Percentiles rank a stretch among this genome's conserved stretches.
phyloP scores from a whole-genome alignment of 2,329 filamentous ascomycete species.

The Cladosporium colombiae region DNA sequence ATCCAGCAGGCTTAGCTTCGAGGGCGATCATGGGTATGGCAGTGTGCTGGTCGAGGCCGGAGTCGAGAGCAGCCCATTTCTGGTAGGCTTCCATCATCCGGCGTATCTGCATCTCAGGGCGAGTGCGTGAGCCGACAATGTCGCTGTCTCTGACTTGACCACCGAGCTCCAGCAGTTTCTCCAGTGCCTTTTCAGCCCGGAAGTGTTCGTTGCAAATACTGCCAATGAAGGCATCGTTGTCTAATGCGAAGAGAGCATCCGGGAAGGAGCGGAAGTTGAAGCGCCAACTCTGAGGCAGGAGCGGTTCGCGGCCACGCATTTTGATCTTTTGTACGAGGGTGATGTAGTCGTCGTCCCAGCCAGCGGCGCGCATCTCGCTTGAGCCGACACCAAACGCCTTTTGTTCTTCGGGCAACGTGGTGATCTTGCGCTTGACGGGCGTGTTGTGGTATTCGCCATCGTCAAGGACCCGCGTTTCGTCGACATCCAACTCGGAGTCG shows the following conservation, averaged over 20 bases:
- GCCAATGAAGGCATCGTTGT: slow-evolving; percentile 50
- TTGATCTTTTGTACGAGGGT: slow-evolving; percentile 55
- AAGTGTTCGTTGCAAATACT: slow-evolving; percentile 46
- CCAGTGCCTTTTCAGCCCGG: slow-evolving; percentile 54
- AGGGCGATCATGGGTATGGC: slow-evolving; percentile 48
- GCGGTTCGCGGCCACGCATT: slow-evolving; percentile 58
- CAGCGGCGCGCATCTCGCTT: slow-evolving; percentile 31
- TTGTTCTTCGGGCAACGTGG: slow-evolving; percentile 29
- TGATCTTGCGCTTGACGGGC: slow-evolving; percentile 22
- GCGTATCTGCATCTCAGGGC: slow-evolving; percentile 29
- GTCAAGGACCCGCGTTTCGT: slow-evolving; percentile 25
- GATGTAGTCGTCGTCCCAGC: slow-evolving; percentile 55
- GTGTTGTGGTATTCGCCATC: slow-evolving; percentile 27
- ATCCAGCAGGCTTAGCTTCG: slow-evolving; percentile 43
- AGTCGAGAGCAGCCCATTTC: slow-evolving; percentile 56
- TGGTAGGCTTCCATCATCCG: slow-evolving; percentile 48
- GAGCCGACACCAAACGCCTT: slow-evolving; percentile 27
- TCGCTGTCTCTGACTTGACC: slow-evolving; percentile 54
- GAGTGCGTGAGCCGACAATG: slow-evolving; percentile 1
- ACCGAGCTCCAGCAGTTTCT: slow-evolving; percentile 53
- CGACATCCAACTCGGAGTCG: slow-evolving; percentile 20
- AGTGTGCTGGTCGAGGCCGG: slow-evolving; percentile 40
- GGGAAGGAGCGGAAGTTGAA: slow-evolving; percentile 58
- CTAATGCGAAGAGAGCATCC: slow-evolving; percentile 51
- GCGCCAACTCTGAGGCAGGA: slow-evolving; percentile 55